Evolutionary conservation across 768 basidiomycete genomes (phyloP).

Genomic region (Tulasnella calospora): DNA sequence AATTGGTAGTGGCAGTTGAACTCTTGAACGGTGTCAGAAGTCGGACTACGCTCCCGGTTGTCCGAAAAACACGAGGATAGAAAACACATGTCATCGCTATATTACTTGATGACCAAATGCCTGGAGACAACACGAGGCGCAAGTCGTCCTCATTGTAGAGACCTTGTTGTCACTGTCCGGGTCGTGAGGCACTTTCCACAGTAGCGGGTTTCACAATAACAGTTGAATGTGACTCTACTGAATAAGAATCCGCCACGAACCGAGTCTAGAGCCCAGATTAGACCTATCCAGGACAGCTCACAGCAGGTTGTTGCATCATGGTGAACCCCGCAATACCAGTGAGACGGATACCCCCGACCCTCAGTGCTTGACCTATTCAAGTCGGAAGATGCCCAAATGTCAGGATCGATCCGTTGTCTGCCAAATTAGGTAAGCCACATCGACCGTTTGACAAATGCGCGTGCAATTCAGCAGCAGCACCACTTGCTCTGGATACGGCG

Average conservation of each 20-base stretch:
- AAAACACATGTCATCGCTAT: not conserved
- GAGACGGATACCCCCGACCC: not conserved
- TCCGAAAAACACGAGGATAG: conserved; percentile 3
- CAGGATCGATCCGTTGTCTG: not conserved
- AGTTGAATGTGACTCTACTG: not conserved
- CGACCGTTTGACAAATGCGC: not conserved
- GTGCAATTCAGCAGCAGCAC: not conserved
- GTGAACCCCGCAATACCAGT: not conserved
- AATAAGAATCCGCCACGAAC: not conserved
- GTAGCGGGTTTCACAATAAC: not conserved
- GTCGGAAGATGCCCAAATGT: not conserved
- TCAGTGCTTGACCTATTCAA: not conserved
- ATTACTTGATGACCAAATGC: not conserved
- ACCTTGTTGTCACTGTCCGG: not conserved
- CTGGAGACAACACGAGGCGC: not conserved
- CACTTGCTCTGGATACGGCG: not conserved
- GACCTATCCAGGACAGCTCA: not conserved
- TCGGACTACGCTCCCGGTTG: not conserved
- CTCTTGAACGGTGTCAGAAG: not conserved
- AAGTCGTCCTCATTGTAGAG: not conserved
- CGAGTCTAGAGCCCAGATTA: not conserved
- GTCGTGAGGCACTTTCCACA: not conserved
- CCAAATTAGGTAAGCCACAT: not conserved
- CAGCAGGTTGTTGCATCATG: not conserved
- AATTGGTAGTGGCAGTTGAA: not conserved